These are phyloP conservation scores for Daedalea quercina DNA, from an alignment of 768 basidiomycete species.

Conservation along the genomic window DNA sequence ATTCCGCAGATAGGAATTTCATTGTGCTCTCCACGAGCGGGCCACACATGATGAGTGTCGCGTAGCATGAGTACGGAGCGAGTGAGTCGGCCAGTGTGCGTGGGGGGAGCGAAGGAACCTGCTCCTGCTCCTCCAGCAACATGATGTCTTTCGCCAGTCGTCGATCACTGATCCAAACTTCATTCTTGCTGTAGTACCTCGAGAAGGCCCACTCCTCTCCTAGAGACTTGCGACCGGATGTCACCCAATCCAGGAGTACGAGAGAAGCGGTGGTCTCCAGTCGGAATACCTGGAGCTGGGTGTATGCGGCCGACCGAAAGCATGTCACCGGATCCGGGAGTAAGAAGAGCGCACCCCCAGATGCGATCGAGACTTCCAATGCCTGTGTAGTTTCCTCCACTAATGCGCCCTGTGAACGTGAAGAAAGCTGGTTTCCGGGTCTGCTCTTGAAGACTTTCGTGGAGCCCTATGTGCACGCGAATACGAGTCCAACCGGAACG, in stretches of 20 bases:
- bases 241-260: conserved; percentile 86
- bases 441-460: conserved; percentile 93
- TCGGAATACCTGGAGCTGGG: conserved; percentile 75
- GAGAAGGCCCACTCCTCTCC: conserved; percentile 91
- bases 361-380: conserved; percentile 49
- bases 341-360: conserved; percentile 59
- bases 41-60: conserved; percentile 77
- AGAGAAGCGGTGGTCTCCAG: conserved; percentile 55
- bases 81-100: conserved; percentile 56
- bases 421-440: conserved; percentile 47
- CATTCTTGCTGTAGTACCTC: conserved; percentile 80
- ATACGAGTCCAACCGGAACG: background rate
- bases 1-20: conserved; percentile 38
- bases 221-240: conserved; percentile 74
- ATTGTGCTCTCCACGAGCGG: conserved; percentile 47
- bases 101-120: conserved; percentile 22
- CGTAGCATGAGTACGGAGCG: conserved; percentile 85
- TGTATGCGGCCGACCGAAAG: conserved; percentile 78
- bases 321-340: conserved; percentile 93
- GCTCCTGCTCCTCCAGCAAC: conserved; percentile 52
- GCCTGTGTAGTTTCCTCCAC: conserved; percentile 48
- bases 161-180: conserved; percentile 60
- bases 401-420: conserved; percentile 8
- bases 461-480: conserved; percentile 51
- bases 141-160: conserved; percentile 72